phyloP scores from a whole-genome alignment of 495 filamentous ascomycete genomes.

The Aspergillus haitiensis region DNA sequence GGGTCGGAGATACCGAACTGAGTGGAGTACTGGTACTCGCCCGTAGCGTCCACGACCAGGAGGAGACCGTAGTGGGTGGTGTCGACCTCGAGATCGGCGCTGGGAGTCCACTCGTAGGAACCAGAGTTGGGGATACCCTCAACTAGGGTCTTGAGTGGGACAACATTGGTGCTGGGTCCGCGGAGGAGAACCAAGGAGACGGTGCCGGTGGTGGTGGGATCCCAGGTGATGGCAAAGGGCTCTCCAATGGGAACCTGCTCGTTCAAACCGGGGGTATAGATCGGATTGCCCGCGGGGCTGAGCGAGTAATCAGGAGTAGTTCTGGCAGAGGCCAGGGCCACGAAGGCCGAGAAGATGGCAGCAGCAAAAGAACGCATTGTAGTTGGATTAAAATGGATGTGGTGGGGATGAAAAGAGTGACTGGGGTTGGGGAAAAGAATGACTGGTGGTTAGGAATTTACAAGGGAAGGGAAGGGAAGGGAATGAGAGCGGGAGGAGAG shows the following conservation, averaged over 20 bases:
- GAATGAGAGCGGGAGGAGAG: too few species aligned
- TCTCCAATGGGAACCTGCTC: conserved; percentile 55
- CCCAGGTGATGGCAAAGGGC: conserved; percentile 64
- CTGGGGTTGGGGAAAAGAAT: not conserved
- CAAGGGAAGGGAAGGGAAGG: too few species aligned
- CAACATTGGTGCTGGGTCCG: conserved; percentile 58
- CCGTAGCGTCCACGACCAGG: conserved; percentile 60
- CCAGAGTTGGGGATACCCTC: conserved; percentile 61
- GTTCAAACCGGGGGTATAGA: conserved; percentile 51
- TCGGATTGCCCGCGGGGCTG: conserved; percentile 57
- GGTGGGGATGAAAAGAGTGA: not conserved
- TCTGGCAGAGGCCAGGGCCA: conserved; percentile 53
- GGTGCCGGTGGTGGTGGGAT: conserved; percentile 44
- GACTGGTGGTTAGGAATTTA: not conserved
- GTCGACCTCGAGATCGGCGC: conserved; percentile 47
- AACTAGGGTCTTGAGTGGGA: conserved; percentile 54
- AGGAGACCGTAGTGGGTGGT: conserved; percentile 64
- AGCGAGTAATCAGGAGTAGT: conserved; percentile 50
- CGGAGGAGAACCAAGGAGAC: conserved; percentile 64
- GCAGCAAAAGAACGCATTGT: conserved; percentile 56
- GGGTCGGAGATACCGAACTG: conserved; percentile 67
- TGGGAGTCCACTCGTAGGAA: conserved; percentile 57
- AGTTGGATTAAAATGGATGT: not conserved
- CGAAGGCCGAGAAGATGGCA: conserved; percentile 49
- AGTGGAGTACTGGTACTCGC: conserved; percentile 67